Base-by-base conservation (phyloP, 2,329 filamentous ascomycete genomes). In the Fonsecaea nubica region DNA sequence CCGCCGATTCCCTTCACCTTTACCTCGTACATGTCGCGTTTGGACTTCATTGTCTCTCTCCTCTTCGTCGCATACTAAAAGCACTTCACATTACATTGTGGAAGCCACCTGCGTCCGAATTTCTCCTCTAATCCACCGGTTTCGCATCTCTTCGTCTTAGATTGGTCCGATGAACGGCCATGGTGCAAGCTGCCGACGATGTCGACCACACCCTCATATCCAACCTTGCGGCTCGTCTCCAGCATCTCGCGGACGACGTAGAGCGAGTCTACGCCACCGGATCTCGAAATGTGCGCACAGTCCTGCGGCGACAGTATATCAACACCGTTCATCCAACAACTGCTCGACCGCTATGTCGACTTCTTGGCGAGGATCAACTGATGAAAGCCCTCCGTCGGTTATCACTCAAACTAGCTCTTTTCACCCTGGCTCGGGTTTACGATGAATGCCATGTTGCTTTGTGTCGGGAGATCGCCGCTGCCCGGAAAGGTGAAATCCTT, bases 341-440 rank as follows among this genome's bases (percentile, higher is more conserved):
- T n/a, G 64, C 69, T 30, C 61, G 45, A n/a, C 69, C 66, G 25
- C 38, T 69, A 25, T 69, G 69, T 55, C 25, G 61, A 35, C 58
- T 69, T 25, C 25, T 53, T 21, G 61, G 62, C n/a, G 66, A 69
- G 40, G 52, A 62, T 6, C 40, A 53, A n/a, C 55, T 70, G 10
- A 35, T 67, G 48, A 58, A 62, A 60, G 52, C 60, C 33, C 30
- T 70, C 18, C 58, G 67, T 13, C 57, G 36, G 13, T 40, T 65
- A 21, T 64, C 57, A n/a, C 38, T 65, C 4, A 53, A 45, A 32
- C 12, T 57, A 25, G 63, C 54, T 21, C 62, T 72, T 9, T 63
- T 72, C 58, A 68, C 69, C 4, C 48, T 72, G 10, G 70, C 70
- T 18, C 68, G 70, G 4, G 30, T 72, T 35, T 71, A 69, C 45